Evolutionary conservation across 2,329 filamentous ascomycete genomes (phyloP).

Genomic region (Colletotrichum liaoningense): DNA sequence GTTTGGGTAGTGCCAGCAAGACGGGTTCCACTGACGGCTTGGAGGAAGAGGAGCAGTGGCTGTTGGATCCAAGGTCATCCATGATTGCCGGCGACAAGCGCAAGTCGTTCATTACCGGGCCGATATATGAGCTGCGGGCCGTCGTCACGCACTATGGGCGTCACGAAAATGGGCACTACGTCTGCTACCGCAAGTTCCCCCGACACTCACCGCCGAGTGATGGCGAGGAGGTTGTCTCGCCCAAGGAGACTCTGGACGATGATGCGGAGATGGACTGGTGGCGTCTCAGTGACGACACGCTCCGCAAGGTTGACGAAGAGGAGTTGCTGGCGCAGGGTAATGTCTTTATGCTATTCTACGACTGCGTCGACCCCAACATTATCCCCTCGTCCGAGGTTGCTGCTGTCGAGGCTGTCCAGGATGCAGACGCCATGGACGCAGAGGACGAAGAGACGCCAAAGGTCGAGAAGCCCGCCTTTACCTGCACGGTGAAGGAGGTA

Average conservation of each 20-base stretch:
- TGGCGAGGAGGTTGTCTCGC: constrained; percentile 36
- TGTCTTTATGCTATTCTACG: constrained; percentile 98
- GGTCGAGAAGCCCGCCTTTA: constrained; percentile 24
- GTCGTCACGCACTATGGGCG: constrained; percentile 90
- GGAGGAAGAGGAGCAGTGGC: constrained; percentile 72
- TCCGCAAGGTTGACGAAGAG: constrained; percentile 78
- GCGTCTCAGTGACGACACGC: constrained; percentile 89
- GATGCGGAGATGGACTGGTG: constrained; percentile 76
- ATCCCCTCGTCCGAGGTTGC: constrained; percentile 51
- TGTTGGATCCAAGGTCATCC: constrained; percentile 73
- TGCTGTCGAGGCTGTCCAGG: background rate
- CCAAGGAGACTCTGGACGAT: constrained; percentile 11
- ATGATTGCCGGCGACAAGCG: constrained; percentile 74
- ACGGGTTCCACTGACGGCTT: constrained; percentile 22
- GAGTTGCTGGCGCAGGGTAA: constrained; percentile 80
- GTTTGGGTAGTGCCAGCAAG: constrained; percentile 69
- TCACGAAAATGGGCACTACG: constrained; percentile 96
- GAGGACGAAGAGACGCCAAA: constrained; percentile 30
- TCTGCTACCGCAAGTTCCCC: constrained; percentile 85
- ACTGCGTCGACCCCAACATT: constrained; percentile 70
- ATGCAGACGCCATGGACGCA: background rate
- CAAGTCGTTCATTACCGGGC: constrained; percentile 64
- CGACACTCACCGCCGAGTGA: constrained; percentile 39
- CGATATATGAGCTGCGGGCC: constrained; percentile 81
- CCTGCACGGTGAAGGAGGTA: constrained; percentile 28